Evolutionary conservation across 2,329 filamentous ascomycete genomes (phyloP).

Genomic region (Ophiostoma tasmaniense): DNA sequence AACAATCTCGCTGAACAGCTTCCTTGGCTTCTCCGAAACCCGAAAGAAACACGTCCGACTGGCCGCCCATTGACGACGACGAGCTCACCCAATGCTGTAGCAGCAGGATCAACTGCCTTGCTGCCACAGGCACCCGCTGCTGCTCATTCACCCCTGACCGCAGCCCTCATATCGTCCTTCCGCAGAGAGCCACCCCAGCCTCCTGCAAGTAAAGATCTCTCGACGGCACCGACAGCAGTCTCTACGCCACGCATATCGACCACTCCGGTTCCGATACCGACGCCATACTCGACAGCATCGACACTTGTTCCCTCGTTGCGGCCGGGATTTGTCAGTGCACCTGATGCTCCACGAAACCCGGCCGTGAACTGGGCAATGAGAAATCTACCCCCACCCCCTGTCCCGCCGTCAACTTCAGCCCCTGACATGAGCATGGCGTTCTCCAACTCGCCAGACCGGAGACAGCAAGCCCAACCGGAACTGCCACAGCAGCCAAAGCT

Average conservation of each 20-base stretch:
- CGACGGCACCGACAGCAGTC: not conserved
- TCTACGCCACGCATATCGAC: not conserved
- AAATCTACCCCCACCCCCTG: conserved; percentile 6
- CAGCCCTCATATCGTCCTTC: conserved; percentile 15
- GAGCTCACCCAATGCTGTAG: not conserved
- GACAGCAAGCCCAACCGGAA: conserved; percentile 18
- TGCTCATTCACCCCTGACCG: conserved; percentile 9
- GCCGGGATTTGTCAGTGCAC: not conserved
- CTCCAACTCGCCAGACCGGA: conserved; percentile 20
- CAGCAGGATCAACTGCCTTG: not conserved
- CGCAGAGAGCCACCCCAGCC: conserved; percentile 9
- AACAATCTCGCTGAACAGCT: conserved; percentile 52
- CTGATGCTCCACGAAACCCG: not conserved
- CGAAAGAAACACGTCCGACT: conserved; percentile 27
- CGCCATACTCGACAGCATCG: conserved; percentile 13
- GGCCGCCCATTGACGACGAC: not conserved
- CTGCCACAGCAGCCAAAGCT: conserved; percentile 30
- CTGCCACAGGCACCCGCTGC: conserved; percentile 4
- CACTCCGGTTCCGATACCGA: not conserved
- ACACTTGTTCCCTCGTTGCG: conserved; percentile 5
- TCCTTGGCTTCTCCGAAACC: conserved; percentile 47
- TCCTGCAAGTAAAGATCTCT: conserved; percentile 4
- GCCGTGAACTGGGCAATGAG: conserved; percentile 5
- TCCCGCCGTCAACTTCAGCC: not conserved
- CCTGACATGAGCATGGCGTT: conserved; percentile 8